Percentiles rank a stretch among this genome's conserved stretches.
These are phyloP conservation scores for Kokia cookei DNA, from an alignment of 441 rosid species.

Conservation along the genomic window DNA sequence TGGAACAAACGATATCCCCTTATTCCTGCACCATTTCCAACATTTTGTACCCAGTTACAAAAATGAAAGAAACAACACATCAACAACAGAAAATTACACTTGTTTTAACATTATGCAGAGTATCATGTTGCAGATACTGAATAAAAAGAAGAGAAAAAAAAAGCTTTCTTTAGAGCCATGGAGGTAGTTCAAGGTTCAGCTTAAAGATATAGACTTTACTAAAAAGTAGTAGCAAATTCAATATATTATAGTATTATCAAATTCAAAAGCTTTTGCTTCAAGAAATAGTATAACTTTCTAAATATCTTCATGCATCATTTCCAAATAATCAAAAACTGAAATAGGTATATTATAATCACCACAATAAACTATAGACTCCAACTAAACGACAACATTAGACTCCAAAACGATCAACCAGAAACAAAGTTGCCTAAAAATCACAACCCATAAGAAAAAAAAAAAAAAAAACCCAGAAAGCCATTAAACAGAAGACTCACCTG, in stretches of 20 bases:
- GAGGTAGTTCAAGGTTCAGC: background rate
- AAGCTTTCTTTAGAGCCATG: background rate
- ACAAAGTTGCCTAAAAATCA: background rate
- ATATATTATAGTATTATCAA: background rate
- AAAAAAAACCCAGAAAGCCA: too few species aligned
- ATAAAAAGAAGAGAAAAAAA: background rate
- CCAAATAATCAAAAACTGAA: constrained; percentile 1
- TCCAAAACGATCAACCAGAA: background rate
- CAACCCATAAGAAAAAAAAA: background rate
- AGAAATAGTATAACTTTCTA: background rate
- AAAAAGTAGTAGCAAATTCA: background rate
- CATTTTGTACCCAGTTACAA: background rate
- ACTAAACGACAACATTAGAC: background rate
- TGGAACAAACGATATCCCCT: constrained; percentile 69
- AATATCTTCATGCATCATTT: background rate
- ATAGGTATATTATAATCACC: background rate
- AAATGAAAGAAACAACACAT: background rate
- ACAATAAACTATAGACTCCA: background rate
- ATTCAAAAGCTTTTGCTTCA: background rate
- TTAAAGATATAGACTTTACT: background rate
- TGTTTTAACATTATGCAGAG: background rate
- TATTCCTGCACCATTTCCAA: constrained; percentile 46
- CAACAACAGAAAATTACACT: background rate
- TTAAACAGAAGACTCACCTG: constrained; percentile 32
- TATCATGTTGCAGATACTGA: background rate